Base-by-base conservation (phyloP, 192 early-diverging fungal species). In the Haplosporangium gracile region DNA sequence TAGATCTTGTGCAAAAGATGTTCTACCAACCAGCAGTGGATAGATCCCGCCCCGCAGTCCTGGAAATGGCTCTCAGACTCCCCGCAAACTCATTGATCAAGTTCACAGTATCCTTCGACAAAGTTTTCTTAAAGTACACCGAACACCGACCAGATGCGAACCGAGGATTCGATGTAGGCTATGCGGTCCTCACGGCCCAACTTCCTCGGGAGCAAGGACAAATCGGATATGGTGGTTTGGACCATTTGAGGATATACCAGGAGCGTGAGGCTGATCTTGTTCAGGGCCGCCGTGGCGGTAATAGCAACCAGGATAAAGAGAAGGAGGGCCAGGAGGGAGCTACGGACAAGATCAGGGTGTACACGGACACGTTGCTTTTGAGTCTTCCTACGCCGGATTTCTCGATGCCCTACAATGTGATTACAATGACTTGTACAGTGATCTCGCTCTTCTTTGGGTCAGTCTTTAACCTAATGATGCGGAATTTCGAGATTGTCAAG, bases 381-480 rank as follows among this genome's bases (percentile, higher is more conserved):
- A 95, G 93, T 74, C 91, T 99, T 69, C 98, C 98, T 2, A 98
- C 98, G 9, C 98, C 98, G 5, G 98, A 99, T 79, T 99, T 99
- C 74, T 96, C 95, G 70, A 99, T 99, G 98, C 98, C 98, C 0
- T 99, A 99, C 90, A 99, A 99, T 89, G 98, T 99, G 69, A 98
- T 99, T 73, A 98, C 98, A 1, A 91, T 99, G 88, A 97, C 98
- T 15, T 99, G 97, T 80, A 99, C 98, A 0, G 93, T 99, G 9
- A 93, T 99, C 75, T 97, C 97, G 10, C 88, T 98, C 57, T 98
- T 97, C 88, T 99, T 98, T 95, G 98, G 98, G 22, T 93, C 94
- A n/a, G 91, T 97, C 43, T 98, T 98, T 82, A 98, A 98, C 79
- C 78, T 97, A 26, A 88, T 96, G 68, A 94, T 92, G 26, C 92